Base-by-base conservation (phyloP, 176 grass and related monocot genomes). In the Avena insularis region DNA sequence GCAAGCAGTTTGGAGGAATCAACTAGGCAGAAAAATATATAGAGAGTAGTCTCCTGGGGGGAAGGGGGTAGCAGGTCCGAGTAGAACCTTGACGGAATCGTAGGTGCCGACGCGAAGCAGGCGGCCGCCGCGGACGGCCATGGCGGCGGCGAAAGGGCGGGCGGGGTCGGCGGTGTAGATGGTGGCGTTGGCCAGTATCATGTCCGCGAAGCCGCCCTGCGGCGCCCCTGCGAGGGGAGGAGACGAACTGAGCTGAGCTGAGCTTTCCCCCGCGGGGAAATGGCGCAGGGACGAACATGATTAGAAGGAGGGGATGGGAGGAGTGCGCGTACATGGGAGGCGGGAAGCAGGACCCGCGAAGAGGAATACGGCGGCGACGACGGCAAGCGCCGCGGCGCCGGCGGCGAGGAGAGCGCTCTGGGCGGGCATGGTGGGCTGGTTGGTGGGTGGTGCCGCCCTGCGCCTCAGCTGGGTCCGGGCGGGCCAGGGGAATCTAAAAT, bases 151-250 rank as follows among this genome's bases (percentile, higher is more conserved):
- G 79, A 99, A 99, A 68, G 97, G 94, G 57, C 75, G 54, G n/a
- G 85, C 73, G 9, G 87, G 77, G 90, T 99, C 94, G 61, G 89
- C 89, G 20, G 97, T 99, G 90, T 99, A 94, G 85, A 99, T 99
- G 29, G 97, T 99, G 63, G 92, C 97, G 75, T 99, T 99, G 79
- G 85, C 74, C 79, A 99, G 76, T 23, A 96, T 88, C 89, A 96
- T 68, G 71, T 99, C 97, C 20, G 97, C 92, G 27, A 86, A 89
- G 78, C 72, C 54, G 57, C 77, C 69, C 16, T 47, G 47, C 67
- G 55, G 72, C 65, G 53, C 67, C 91, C 85, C 92, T 88, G 89
- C 67, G 40, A 29, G 7, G 72, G 12, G 72, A 82, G 54, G 61
- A 84, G 50, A 87, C 40, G 88, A 78, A 58, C 66, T 21, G 9